These are phyloP conservation scores for Rasamsonia emersonii DNA, from an alignment of 2,329 filamentous ascomycete genomes.

Conservation along the genomic window DNA sequence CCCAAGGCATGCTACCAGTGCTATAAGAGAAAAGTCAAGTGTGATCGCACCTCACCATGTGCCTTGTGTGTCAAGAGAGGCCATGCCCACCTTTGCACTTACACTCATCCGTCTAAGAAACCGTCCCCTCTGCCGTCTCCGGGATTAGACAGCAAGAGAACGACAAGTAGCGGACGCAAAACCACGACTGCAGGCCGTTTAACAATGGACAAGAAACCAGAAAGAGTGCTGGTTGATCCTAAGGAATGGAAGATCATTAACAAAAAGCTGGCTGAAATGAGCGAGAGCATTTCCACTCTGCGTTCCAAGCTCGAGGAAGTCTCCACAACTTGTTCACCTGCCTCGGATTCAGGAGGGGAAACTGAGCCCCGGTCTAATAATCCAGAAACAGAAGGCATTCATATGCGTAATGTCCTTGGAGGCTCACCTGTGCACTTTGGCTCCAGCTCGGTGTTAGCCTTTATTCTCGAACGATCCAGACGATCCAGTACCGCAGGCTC, in stretches of 20 bases:
- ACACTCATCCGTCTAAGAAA: constrained; percentile 38
- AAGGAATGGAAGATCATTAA: constrained; percentile 37
- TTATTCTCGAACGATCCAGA: constrained; percentile 46
- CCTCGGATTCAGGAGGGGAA: constrained; percentile 3
- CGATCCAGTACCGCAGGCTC: constrained; percentile 39
- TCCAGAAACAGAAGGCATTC: constrained; percentile 46
- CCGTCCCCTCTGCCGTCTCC: not conserved
- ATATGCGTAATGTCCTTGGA: constrained; percentile 50
- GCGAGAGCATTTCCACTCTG: constrained; percentile 29
- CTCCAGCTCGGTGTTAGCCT: constrained; percentile 52
- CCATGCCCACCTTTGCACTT: constrained; percentile 41
- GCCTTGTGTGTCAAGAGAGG: constrained; percentile 42
- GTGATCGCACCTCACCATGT: constrained; percentile 40
- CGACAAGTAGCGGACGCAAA: constrained; percentile 4
- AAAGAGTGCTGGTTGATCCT: constrained; percentile 29
- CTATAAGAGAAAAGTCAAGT: constrained; percentile 40
- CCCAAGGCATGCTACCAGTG: constrained; percentile 40
- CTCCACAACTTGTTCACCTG: constrained; percentile 8
- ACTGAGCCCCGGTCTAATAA: constrained; percentile 17
- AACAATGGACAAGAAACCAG: constrained; percentile 7
- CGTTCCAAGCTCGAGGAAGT: constrained; percentile 29
- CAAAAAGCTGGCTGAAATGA: constrained; percentile 32
- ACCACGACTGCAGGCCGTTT: constrained; percentile 7
- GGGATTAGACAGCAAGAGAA: constrained; percentile 1
- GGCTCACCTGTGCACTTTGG: constrained; percentile 54